These are phyloP conservation scores for Cairneyella variabilis DNA, from an alignment of 495 filamentous ascomycete species.

Conservation along the genomic window DNA sequence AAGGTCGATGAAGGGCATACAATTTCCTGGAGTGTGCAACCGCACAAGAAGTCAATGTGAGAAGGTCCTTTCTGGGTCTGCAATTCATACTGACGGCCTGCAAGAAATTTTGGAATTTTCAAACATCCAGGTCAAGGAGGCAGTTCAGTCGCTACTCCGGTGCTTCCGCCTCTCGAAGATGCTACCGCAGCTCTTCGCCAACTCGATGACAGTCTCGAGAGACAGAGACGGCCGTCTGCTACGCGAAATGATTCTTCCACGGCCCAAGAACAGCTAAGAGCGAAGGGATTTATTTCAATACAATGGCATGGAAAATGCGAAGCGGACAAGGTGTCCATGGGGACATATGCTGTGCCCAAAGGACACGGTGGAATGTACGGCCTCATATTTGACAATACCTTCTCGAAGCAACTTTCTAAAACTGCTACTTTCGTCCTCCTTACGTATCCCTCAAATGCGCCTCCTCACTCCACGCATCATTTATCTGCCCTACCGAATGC, in stretches of 20 bases:
- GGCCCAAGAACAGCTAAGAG: conserved; percentile 76
- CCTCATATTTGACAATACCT: conserved; percentile 97
- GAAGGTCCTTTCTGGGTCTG: conserved; percentile 5
- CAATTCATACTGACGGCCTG: conserved; percentile 7
- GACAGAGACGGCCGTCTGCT: conserved; percentile 12
- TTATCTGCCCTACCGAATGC: conserved; percentile 59
- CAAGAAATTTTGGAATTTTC: conserved; percentile 89
- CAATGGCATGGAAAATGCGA: conserved; percentile 94
- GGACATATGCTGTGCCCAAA: conserved; percentile 72
- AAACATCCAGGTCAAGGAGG: conserved; percentile 79
- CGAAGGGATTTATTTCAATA: conserved; percentile 79
- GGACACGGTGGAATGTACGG: conserved; percentile 89
- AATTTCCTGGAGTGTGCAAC: conserved; percentile 96
- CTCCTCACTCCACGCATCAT: conserved; percentile 65
- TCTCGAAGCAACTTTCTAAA: conserved; percentile 92
- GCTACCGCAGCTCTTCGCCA: conserved; percentile 8
- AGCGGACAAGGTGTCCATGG: conserved; percentile 91
- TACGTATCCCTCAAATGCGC: conserved; percentile 81
- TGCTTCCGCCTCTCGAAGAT: conserved; percentile 16
- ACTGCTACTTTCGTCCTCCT: conserved; percentile 90
- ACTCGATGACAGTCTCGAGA: conserved; percentile 12
- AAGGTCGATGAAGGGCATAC: conserved; percentile 83
- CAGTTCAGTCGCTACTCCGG: conserved; percentile 24
- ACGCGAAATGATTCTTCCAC: conserved; percentile 48
- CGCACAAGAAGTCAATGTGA: conserved; percentile 91